Evolutionary conservation across 345 rosid species (phyloP).

Genomic region (Leavenworthia alabamica): DNA sequence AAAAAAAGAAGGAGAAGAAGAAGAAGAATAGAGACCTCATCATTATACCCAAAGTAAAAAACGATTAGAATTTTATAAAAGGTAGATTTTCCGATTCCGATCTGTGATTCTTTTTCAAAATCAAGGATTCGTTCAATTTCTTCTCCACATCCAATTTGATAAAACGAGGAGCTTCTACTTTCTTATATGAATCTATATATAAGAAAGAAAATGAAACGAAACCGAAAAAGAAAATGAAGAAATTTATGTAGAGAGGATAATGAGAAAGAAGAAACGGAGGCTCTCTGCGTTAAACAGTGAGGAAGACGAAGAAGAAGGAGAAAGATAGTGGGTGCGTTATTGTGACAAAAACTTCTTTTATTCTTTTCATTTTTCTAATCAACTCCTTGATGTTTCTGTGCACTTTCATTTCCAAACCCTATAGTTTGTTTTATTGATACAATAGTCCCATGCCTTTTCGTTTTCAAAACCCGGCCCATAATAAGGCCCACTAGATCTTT

Average conservation of each 20-base stretch:
- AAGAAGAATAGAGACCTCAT: slow-evolving; percentile 30
- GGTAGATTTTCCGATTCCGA: slow-evolving; percentile 15
- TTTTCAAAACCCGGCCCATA: slow-evolving; percentile 9
- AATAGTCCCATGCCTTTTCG: not conserved
- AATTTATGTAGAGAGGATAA: not conserved
- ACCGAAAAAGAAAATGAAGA: not conserved
- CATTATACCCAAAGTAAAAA: slow-evolving; percentile 30
- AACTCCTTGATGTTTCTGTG: not conserved
- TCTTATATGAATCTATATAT: slow-evolving; percentile 1
- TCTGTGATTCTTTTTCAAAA: slow-evolving; percentile 12
- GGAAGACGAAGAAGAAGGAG: too few species aligned
- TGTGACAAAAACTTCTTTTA: slow-evolving; percentile 22
- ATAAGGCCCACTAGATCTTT: too few species aligned
- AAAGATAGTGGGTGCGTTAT: slow-evolving; percentile 38
- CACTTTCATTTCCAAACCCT: not conserved
- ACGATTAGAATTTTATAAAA: slow-evolving; percentile 3
- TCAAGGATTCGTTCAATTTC: slow-evolving; percentile 7
- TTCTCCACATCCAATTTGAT: not conserved
- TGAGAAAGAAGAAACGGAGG: slow-evolving; percentile 7
- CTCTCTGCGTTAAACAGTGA: slow-evolving; percentile 29
- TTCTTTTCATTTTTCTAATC: not conserved
- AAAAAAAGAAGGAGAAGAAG: not conserved
- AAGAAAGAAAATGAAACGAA: too few species aligned
- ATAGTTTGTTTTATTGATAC: not conserved
- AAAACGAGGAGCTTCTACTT: slow-evolving; percentile 1